A percentile compares a stretch with the other conserved stretches of the same genome.
Conservation (phyloP, 305 asterid species). For the Lippia alba region DNA sequence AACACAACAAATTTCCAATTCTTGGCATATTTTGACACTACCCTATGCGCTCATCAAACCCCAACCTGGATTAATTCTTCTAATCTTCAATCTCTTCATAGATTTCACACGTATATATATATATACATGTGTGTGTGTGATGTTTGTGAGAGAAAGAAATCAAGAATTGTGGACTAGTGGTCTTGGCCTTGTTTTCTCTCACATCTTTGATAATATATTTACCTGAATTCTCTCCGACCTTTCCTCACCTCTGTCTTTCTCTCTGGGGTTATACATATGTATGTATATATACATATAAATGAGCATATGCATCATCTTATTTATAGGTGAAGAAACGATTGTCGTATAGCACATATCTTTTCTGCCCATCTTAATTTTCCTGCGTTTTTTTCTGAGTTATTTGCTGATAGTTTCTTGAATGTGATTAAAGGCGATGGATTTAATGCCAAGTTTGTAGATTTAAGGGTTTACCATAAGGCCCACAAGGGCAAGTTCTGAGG, state of each 20-base stretch:
- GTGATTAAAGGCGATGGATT: conserved; percentile 40
- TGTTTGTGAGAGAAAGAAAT: conserved; percentile 16
- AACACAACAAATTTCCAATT: not conserved
- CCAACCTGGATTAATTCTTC: not conserved
- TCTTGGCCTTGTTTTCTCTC: conserved; percentile 35
- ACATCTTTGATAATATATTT: conserved; percentile 28
- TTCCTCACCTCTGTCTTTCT: conserved; percentile 35
- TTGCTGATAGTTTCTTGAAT: conserved; percentile 30
- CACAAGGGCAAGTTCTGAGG: conserved; percentile 34
- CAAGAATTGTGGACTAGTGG: conserved; percentile 32
- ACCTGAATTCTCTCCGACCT: conserved; percentile 49
- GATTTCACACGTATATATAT: no score
- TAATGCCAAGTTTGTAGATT: conserved; percentile 36
- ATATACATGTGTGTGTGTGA: not conserved
- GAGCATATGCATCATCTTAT: conserved; percentile 1
- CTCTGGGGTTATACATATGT: not conserved
- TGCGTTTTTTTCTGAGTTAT: conserved; percentile 10
- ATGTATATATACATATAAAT: no score
- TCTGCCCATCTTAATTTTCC: conserved; percentile 18
- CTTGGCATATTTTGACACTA: not conserved
- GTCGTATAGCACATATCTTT: not conserved
- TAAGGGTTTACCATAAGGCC: conserved; percentile 42
- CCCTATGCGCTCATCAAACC: not conserved
- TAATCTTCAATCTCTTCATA: not conserved
- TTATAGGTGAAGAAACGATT: conserved; percentile 7